phyloP scores from a whole-genome alignment of 495 filamentous ascomycete genomes.

The Talaromyces proteolyticus region DNA sequence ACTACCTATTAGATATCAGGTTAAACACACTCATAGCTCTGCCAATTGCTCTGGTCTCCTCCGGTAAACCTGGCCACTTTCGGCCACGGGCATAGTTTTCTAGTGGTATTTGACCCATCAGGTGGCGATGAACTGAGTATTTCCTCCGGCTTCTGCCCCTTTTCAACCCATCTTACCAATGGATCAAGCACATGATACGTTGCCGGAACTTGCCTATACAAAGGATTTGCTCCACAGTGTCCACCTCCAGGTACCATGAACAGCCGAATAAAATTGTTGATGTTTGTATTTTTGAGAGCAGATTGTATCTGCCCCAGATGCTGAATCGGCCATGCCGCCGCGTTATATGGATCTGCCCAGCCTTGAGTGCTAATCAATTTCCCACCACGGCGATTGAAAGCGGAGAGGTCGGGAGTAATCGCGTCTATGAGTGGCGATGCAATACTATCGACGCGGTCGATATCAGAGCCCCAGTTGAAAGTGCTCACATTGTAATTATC shows the following conservation, averaged over 20 bases:
- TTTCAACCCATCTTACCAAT: conserved; percentile 33
- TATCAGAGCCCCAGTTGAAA: conserved; percentile 32
- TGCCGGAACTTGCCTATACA: conserved; percentile 25
- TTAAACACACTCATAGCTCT: no score
- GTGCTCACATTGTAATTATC: conserved; percentile 48
- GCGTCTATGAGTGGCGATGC: conserved; percentile 30
- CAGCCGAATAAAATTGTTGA: conserved; percentile 26
- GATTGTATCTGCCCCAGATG: conserved; percentile 27
- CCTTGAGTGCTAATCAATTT: conserved; percentile 36
- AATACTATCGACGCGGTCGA: conserved; percentile 20
- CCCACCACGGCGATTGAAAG: conserved; percentile 21
- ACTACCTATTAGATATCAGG: no score
- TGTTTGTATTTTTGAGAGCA: conserved; percentile 15
- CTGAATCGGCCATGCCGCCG: conserved; percentile 35
- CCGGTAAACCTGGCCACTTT: conserved; percentile 13
- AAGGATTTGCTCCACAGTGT: conserved; percentile 27
- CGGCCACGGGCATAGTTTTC: conserved; percentile 33
- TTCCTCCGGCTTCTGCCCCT: conserved; percentile 10
- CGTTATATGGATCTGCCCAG: conserved; percentile 34
- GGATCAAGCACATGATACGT: conserved; percentile 22
- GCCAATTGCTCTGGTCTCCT: no score
- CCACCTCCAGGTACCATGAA: conserved; percentile 34
- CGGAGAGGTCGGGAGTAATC: conserved; percentile 22
- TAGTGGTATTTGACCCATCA: conserved; percentile 20
- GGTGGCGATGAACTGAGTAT: conserved; percentile 20